phyloP scores from a whole-genome alignment of 176 grass and related monocot genomes.

The Ensete glaucum region DNA sequence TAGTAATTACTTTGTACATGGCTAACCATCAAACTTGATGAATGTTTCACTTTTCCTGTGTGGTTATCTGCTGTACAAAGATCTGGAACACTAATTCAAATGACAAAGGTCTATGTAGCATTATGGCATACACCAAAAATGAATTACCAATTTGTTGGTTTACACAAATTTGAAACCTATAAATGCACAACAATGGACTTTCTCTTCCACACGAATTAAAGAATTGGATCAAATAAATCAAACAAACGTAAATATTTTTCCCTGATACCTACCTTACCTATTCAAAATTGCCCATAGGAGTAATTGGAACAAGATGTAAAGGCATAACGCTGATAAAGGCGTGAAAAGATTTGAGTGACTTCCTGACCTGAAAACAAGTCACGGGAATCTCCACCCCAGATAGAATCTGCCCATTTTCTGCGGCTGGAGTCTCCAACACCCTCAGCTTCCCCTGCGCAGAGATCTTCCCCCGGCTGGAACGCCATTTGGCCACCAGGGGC shows the following conservation, averaged over 20 bases:
- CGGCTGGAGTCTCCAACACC: slow-evolving; percentile 26
- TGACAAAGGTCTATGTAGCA: too few species aligned
- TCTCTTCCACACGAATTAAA: neutral
- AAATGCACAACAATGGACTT: too few species aligned
- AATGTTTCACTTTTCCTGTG: neutral
- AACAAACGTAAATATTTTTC: too few species aligned
- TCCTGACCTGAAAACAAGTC: slow-evolving; percentile 88
- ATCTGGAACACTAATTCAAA: neutral
- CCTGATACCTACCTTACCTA: too few species aligned
- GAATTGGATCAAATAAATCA: neutral
- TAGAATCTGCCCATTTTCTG: slow-evolving; percentile 23
- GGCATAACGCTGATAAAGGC: slow-evolving; percentile 10
- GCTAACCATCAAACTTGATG: too few species aligned
- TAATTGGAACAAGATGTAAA: neutral
- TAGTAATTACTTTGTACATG: too few species aligned
- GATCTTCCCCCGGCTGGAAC: slow-evolving; percentile 15
- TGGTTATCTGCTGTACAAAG: neutral
- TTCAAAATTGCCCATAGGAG: too few species aligned
- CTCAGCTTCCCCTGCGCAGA: slow-evolving; percentile 21
- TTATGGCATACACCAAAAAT: too few species aligned
- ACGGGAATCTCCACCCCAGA: slow-evolving; percentile 71
- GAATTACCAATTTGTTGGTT: too few species aligned
- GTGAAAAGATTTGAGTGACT: neutral
- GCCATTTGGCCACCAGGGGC: slow-evolving; percentile 5
- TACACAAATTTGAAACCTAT: too few species aligned